Conservation (phyloP, 169 alveolate genomes). For the Plasmodium malariae region DNA sequence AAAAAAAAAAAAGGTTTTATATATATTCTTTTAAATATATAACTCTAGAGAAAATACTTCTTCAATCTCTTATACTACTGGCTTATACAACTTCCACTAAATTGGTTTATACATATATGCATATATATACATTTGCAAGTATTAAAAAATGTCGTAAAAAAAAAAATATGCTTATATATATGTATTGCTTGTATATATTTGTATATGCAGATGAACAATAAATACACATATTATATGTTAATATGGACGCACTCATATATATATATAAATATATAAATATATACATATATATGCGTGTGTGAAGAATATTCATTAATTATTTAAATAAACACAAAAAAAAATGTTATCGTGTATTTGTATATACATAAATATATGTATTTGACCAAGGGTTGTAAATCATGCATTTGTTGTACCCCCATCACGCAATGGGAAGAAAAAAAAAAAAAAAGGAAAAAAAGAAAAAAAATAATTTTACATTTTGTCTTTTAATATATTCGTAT, state of each 20-base stretch:
- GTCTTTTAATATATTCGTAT: slow-evolving; percentile 3
- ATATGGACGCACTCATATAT: not conserved
- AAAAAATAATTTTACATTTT: slow-evolving; percentile 1
- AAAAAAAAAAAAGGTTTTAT: slow-evolving; percentile 9
- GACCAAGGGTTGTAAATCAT: not conserved
- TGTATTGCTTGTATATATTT: slow-evolving; percentile 2
- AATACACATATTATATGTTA: not conserved
- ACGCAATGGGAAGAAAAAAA: slow-evolving; percentile 5
- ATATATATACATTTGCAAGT: slow-evolving; percentile 1
- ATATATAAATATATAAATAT: slow-evolving; percentile 11
- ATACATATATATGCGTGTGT: slow-evolving; percentile 6
- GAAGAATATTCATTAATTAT: slow-evolving; percentile 37
- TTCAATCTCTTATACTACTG: not conserved
- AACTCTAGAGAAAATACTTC: slow-evolving; percentile 6
- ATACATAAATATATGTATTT: slow-evolving; percentile 28
- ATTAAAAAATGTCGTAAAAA: not conserved
- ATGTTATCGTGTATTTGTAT: slow-evolving; percentile 4
- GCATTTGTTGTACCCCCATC: not conserved
- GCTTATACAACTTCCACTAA: not conserved
- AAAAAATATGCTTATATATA: not conserved
- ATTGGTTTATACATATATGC: not conserved
- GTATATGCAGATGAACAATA: not conserved
- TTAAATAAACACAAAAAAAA: slow-evolving; percentile 60
- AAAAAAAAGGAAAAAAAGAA: slow-evolving; percentile 8
- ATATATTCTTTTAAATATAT: slow-evolving; percentile 25